Conservation (phyloP, 2,329 filamentous ascomycete species). For the Colletotrichum australisinense region DNA sequence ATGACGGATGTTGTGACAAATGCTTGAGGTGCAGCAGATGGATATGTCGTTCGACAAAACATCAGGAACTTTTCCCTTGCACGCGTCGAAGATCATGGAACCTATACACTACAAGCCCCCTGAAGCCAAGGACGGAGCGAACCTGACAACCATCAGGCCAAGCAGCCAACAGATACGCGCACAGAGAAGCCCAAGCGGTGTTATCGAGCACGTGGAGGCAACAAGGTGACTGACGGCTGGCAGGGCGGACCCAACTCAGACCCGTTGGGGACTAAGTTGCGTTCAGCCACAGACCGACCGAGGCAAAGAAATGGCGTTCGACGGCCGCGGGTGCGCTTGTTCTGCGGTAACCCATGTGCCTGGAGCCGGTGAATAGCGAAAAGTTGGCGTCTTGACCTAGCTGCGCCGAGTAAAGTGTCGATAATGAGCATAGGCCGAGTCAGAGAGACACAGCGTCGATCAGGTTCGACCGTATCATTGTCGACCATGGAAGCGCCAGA, state of each 20-base stretch:
- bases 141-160: neutral
- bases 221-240: constrained; percentile 7
- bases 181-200: constrained; percentile 5
- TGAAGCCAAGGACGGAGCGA: constrained; percentile 23
- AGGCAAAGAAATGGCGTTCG: neutral
- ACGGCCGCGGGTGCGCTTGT: constrained; percentile 17
- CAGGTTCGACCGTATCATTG: constrained; percentile 19
- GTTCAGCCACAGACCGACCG: constrained; percentile 3
- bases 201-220: constrained; percentile 17
- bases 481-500: neutral
- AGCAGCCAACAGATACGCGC: constrained; percentile 12
- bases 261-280: constrained; percentile 7
- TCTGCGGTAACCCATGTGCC: constrained; percentile 4
- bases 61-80: constrained; percentile 27
- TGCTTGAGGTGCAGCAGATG: constrained; percentile 19
- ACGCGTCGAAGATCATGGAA: constrained; percentile 30
- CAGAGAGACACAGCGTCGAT: constrained; percentile 13
- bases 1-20: constrained; percentile 27
- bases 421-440: constrained; percentile 14
- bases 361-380: constrained; percentile 11
- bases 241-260: constrained; percentile 20
- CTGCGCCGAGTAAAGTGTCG: constrained; percentile 1
- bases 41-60: constrained; percentile 19
- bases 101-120: neutral
- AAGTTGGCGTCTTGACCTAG: constrained; percentile 14